These are phyloP conservation scores for Lactarius akahatsu DNA, from an alignment of 768 basidiomycete genomes.

Conservation along the genomic window DNA sequence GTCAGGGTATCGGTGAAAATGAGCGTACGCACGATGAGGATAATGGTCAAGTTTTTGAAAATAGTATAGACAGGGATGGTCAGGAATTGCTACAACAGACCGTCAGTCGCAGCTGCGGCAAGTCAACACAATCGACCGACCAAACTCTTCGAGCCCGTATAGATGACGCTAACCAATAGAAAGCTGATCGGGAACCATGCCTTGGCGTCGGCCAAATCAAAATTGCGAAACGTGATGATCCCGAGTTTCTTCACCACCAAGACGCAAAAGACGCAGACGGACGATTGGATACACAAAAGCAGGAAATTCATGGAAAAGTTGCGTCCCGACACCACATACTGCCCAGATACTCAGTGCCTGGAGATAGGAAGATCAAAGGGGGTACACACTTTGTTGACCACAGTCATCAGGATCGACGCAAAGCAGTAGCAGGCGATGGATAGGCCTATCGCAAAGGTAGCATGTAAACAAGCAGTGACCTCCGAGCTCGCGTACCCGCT, in stretches of 20 bases:
- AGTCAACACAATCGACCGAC: slow-evolving; percentile 48
- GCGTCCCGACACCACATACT: slow-evolving; percentile 94
- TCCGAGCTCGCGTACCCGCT: not conserved
- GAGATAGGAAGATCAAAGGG: not conserved
- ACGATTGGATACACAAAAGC: slow-evolving; percentile 85
- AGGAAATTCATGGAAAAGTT: slow-evolving; percentile 98
- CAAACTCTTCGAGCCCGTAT: slow-evolving; percentile 95
- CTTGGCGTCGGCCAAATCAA: slow-evolving; percentile 81
- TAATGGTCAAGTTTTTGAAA: slow-evolving; percentile 99
- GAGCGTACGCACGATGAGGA: slow-evolving; percentile 74
- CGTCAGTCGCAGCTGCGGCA: not conserved
- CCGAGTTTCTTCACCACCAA: slow-evolving; percentile 66
- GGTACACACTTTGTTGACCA: slow-evolving; percentile 83
- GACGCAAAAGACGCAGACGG: slow-evolving; percentile 84
- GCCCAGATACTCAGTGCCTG: slow-evolving; percentile 8
- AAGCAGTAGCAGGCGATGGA: slow-evolving; percentile 88
- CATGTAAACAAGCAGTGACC: not conserved
- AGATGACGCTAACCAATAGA: slow-evolving; percentile 90
- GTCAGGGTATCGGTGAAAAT: slow-evolving; percentile 2
- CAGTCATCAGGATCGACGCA: slow-evolving; percentile 94
- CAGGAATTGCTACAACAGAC: slow-evolving; percentile 76
- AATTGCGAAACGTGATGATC: slow-evolving; percentile 81
- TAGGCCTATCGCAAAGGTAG: slow-evolving; percentile 49
- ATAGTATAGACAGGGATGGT: slow-evolving; percentile 98
- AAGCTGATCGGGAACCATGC: slow-evolving; percentile 94